phyloP scores from a whole-genome alignment of 441 rosid genomes.

The Arabidopsis lyrata region DNA sequence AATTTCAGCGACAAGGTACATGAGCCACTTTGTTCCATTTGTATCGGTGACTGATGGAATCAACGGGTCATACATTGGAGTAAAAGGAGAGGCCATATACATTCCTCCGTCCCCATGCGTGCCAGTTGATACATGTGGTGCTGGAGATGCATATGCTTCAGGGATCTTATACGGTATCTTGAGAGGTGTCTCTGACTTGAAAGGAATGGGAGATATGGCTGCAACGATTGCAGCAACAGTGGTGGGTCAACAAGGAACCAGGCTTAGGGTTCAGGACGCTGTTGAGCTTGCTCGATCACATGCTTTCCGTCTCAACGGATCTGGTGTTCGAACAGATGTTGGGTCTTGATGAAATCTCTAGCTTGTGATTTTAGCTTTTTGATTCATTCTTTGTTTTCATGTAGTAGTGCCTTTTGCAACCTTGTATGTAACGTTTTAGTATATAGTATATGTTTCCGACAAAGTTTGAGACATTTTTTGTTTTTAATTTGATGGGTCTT shows the following conservation, averaged over 20 bases:
- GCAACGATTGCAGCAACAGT: constrained; percentile 91
- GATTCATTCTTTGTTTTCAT: constrained; percentile 38
- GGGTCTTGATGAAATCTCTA: constrained; percentile 63
- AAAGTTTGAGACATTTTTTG: no score
- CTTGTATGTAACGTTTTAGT: constrained; percentile 40
- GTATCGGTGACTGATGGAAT: constrained; percentile 92
- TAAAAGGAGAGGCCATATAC: constrained; percentile 92
- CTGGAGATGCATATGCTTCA: constrained; percentile 95
- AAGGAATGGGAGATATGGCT: constrained; percentile 85
- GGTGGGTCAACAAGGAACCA: constrained; percentile 90
- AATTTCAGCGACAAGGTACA: constrained; percentile 80
- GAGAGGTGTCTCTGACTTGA: constrained; percentile 76
- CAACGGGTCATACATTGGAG: constrained; percentile 91
- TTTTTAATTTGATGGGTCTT: no score
- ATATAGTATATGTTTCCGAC: background rate
- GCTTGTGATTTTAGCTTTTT: constrained; percentile 59
- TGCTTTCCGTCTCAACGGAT: constrained; percentile 52
- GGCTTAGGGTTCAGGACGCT: constrained; percentile 83
- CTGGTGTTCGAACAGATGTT: constrained; percentile 54
- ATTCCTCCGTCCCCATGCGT: constrained; percentile 85
- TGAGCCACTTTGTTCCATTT: constrained; percentile 90
- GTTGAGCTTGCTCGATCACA: constrained; percentile 69
- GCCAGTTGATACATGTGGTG: constrained; percentile 89
- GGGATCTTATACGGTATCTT: constrained; percentile 85
- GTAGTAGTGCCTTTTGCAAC: constrained; percentile 12